Base-by-base conservation (phyloP, 2,329 filamentous ascomycete species). In the Penicillium sp. region DNA sequence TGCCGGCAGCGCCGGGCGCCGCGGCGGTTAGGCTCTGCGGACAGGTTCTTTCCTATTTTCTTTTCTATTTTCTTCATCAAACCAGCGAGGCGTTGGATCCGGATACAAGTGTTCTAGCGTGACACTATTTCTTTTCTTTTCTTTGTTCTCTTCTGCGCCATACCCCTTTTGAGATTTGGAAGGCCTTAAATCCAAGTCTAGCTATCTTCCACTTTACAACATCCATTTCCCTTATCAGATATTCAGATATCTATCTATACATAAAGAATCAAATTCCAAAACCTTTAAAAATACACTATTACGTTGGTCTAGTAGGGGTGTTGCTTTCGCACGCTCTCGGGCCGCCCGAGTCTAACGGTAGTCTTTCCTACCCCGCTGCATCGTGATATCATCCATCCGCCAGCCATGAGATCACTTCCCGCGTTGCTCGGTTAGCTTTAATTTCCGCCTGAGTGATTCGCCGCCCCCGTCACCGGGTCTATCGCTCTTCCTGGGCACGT, bases 51-150 rank as follows among this genome's bases (percentile, higher is more conserved):
- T 55, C 14, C 19, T 43, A 40, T 57, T 16, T 30, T 35, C 30
- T 52, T 30, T 35, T 35, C 6, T 28, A 14, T 38, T 43, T 57
- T 45, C 52, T 53, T 42, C 35, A 33, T 63, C 51, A 42, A 55
- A 28, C 43, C 35, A 53, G 68, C 68, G 65, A 30, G 65, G 68
- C 64, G 68, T 69, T 70, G 58, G 55, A 61, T 51, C 48, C 52
- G 56, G 64, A 63, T 55, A 14, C 28, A 57, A 38, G 66, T 68
- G 61, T 64, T 63, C 65, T 48, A 37, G 59, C 52, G 28, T 35
- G 58, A 63, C 59, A 65, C 59, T 19, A 25, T 52, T 60, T 61
- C 61, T 48, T 51, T 63, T 58, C 16, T 51, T n/a, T 35, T n/a
- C n/a, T 25, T 25, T 22, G 19, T 22, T 22, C 19, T 22, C 19